A percentile compares a stretch with the other conserved stretches of the same genome.
phyloP scores from a whole-genome alignment of 352 stramenopile species.

The Lagenidium sp. region DNA sequence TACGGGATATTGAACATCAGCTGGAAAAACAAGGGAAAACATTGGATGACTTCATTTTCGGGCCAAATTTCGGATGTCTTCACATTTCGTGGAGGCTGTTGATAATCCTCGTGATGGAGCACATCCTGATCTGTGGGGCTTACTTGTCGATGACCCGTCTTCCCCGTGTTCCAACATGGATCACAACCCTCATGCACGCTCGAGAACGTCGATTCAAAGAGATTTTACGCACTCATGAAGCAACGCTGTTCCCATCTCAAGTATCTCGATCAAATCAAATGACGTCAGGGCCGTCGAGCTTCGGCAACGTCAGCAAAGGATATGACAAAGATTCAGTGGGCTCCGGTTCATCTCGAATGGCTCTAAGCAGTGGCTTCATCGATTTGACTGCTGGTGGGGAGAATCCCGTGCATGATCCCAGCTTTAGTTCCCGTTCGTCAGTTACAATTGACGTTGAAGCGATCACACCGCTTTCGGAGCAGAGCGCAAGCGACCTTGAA shows the following conservation, averaged over 20 bases:
- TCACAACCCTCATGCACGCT: conserved; percentile 20
- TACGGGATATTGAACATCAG: conserved; percentile 22
- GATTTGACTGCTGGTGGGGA: conserved; percentile 3
- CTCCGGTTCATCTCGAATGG: too few species aligned
- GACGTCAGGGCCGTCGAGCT: too few species aligned
- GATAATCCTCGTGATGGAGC: conserved; percentile 19
- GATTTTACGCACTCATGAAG: conserved; percentile 15
- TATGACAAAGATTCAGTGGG: too few species aligned
- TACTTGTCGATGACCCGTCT: conserved; percentile 22
- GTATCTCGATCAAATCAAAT: too few species aligned
- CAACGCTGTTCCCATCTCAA: conserved; percentile 13
- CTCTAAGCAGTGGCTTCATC: conserved; percentile 9
- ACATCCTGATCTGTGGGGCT: conserved; percentile 18
- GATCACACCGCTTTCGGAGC: conserved; percentile 15
- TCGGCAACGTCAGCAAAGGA: too few species aligned
- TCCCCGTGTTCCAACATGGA: conserved; percentile 15
- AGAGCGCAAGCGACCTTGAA: conserved; percentile 16
- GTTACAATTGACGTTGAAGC: conserved; percentile 16
- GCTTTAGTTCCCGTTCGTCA: conserved; percentile 4
- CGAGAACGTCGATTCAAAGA: conserved; percentile 27
- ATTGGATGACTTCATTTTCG: conserved; percentile 25
- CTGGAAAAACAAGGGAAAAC: conserved; percentile 19
- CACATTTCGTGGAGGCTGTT: conserved; percentile 22
- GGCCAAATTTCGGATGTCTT: conserved; percentile 24
- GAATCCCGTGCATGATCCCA: conserved; percentile 6